These are phyloP conservation scores for Limonium bicolor DNA, from an alignment of 148 eudicot genomes.

Conservation along the genomic window DNA sequence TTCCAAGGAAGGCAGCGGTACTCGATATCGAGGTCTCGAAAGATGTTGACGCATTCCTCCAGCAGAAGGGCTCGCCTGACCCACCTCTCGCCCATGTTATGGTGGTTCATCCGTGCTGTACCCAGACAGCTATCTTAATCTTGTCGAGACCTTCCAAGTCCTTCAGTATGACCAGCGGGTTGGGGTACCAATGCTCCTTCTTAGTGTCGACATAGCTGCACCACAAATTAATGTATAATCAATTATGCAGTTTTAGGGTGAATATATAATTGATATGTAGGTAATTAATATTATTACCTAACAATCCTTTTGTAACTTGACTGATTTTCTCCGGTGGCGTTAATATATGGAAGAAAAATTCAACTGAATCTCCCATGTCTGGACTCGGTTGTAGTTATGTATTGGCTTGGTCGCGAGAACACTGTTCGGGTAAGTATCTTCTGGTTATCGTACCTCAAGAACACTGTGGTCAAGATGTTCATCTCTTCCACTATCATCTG, in stretches of 20 bases:
- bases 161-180: conserved; percentile 43
- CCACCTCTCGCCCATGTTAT: conserved; percentile 38
- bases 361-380: conserved; percentile 64
- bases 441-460: conserved; percentile 61
- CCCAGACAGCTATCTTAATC: conserved; percentile 51
- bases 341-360: conserved; percentile 51
- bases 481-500: conserved; percentile 92
- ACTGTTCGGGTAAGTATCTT: too few relatives aligned
- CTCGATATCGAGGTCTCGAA: conserved; percentile 45
- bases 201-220: conserved; percentile 74
- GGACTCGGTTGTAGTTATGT: too few relatives aligned
- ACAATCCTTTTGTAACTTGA: conserved; percentile 38
- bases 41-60: conserved; percentile 56
- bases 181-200: conserved; percentile 60
- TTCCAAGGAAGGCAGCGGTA: conserved; percentile 67
- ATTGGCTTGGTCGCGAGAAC: too few relatives aligned
- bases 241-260: background rate
- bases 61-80: conserved; percentile 52
- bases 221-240: background rate
- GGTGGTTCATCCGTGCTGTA: conserved; percentile 72
- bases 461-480: conserved; percentile 83
- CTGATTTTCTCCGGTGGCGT: conserved; percentile 59
- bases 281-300: background rate
- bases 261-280: background rate
- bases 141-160: conserved; percentile 66